Evolutionary conservation across 1,284 basidiomycete species (phyloP), one percentile per base, ranked within the genome.

Genomic region (Xanthoconium separans): DNA sequence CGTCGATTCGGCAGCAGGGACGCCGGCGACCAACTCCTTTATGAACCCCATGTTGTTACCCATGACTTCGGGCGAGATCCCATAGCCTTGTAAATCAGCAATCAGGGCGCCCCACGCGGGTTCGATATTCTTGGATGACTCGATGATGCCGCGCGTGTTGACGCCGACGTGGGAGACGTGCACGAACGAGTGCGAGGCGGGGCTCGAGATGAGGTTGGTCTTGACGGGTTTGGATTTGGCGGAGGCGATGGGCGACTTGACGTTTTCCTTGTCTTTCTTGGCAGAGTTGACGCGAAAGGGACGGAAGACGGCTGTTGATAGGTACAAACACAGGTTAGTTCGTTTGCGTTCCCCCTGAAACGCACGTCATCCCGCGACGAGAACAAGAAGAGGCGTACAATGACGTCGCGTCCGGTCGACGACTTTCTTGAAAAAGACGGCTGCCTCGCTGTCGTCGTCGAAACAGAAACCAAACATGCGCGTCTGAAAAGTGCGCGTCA

Each of bases 111-210:
- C 83, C 91, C 91, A 95, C 41, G 82, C 81, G 6, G 85, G 84
- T 64, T 93, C 90, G 31, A 94, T 81, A 61, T 86, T 87, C 56
- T 82, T 80, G 18, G 84, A 85, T 12, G 84, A 82, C 73, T 93
- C 91, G 48, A 91, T 83, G 48, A 69, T 68, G 4, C 84, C 84
- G 47, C 85, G 79, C 30, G 78, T 74, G 61, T 86, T 83, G 62
- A 91, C 82, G 11, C 93, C 93, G 73, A 96, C 88, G 70, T 96
- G 94, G 7, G 88, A 85, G 44, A 95, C 81, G 65, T 95, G 94
- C 62, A 87, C 82, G 76, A 95, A 96, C n/a, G 87, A 84, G 48
- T 83, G 79, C 3, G 81, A 79, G 1, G 80, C 76, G 1, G 94
- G 93, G 2, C 80, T 76, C 9, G 90, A 90, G 59, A 95, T 92